Percentiles rank a stretch among this genome's conserved stretches.
phyloP scores from a whole-genome alignment of 192 early-diverging fungal species.

The Backusella sp. region DNA sequence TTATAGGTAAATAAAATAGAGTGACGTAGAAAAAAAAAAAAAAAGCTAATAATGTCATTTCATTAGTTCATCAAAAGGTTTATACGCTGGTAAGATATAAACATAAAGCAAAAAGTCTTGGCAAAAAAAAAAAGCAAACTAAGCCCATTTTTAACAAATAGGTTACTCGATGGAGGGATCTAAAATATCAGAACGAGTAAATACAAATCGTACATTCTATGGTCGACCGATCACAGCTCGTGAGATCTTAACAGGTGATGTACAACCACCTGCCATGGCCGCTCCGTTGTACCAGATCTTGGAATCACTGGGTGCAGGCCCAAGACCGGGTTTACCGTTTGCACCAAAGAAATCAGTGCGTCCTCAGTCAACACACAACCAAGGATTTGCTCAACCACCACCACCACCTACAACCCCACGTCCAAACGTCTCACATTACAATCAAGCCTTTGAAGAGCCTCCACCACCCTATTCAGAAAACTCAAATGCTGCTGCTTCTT shows the following conservation, averaged over 20 bases:
- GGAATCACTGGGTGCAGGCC: conserved; percentile 30
- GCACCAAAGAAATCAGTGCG: conserved; percentile 9
- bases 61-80: conserved; percentile 18
- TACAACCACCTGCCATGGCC: conserved; percentile 71
- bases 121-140: neutral
- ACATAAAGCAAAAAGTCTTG: neutral
- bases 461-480: conserved; percentile 7
- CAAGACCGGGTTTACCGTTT: conserved; percentile 6
- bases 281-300: conserved; percentile 72
- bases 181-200: conserved; percentile 19
- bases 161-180: conserved; percentile 33
- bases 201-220: conserved; percentile 24
- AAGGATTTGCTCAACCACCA: neutral
- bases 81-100: conserved; percentile 9
- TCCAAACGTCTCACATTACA: neutral
- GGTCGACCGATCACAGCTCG: conserved; percentile 17
- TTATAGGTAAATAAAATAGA: conserved; percentile 20
- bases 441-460: neutral
- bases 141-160: neutral
- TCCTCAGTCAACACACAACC: neutral
- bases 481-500: neutral
- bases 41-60: conserved; percentile 14
- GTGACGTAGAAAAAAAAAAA: conserved; percentile 64
- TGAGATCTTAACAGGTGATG: conserved; percentile 26
- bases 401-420: neutral